Evolutionary conservation across 768 basidiomycete genomes (phyloP).

Genomic region (Lactifluus pinguis): DNA sequence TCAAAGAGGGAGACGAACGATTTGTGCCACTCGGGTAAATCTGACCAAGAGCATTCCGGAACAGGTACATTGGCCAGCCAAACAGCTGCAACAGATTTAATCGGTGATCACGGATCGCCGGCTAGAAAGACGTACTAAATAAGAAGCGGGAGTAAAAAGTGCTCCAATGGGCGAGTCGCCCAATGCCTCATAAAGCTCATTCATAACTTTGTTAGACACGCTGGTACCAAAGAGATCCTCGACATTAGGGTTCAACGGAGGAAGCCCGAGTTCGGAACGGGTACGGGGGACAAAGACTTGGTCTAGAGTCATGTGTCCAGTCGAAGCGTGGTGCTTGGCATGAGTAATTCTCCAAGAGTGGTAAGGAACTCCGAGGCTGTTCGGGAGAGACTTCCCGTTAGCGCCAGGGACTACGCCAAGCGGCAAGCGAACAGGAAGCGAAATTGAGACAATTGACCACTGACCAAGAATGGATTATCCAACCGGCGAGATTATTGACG

Average conservation of each 20-base stretch:
- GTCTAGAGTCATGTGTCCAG: constrained; percentile 87
- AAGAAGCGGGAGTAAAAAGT: constrained; percentile 40
- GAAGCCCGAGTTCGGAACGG: constrained; percentile 60
- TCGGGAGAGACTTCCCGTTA: constrained; percentile 3
- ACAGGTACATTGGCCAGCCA: constrained; percentile 84
- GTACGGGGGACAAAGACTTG: constrained; percentile 94
- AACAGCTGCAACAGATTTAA: constrained; percentile 37
- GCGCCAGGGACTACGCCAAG: background rate
- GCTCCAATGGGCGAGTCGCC: constrained; percentile 85
- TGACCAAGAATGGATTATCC: constrained; percentile 84
- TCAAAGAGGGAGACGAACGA: constrained; percentile 42
- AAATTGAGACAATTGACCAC: constrained; percentile 22
- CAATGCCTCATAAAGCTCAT: constrained; percentile 75
- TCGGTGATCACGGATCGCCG: background rate
- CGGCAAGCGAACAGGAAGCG: background rate
- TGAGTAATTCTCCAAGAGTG: constrained; percentile 95
- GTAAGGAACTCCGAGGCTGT: constrained; percentile 87
- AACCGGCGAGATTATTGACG: constrained; percentile 89
- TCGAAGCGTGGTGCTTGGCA: constrained; percentile 91
- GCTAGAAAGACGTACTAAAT: constrained; percentile 38
- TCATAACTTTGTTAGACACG: constrained; percentile 56
- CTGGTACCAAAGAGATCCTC: constrained; percentile 59
- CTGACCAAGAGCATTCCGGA: constrained; percentile 81
- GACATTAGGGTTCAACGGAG: constrained; percentile 54
- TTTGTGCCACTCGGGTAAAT: constrained; percentile 69